These are phyloP conservation scores for Xylariaceae sp. DNA, from an alignment of 2,329 filamentous ascomycete genomes.

Conservation along the genomic window DNA sequence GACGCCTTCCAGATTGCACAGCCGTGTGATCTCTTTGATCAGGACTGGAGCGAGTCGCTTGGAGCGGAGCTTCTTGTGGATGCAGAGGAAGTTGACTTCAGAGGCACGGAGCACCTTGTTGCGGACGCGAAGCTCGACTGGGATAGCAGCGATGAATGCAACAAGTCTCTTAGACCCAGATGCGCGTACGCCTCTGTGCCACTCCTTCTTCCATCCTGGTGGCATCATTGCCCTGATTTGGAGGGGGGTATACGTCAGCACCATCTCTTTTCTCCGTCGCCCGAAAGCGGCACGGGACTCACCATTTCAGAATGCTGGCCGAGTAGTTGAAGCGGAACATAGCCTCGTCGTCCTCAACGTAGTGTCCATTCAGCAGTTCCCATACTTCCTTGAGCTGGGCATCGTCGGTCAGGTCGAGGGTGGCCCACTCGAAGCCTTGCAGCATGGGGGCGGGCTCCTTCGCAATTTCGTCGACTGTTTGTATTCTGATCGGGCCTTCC, in stretches of 20 bases:
- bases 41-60: conserved; percentile 90
- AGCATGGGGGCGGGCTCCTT: conserved; percentile 71
- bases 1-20: conserved; percentile 78
- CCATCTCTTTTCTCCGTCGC: background rate
- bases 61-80: conserved; percentile 94
- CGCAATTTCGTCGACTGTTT: conserved; percentile 71
- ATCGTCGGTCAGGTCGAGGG: conserved; percentile 76
- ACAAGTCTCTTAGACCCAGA: conserved; percentile 79
- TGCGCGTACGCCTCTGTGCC: conserved; percentile 91
- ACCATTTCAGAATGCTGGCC: conserved; percentile 82
- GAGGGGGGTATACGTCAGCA: conserved; percentile 6
- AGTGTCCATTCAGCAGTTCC: conserved; percentile 85
- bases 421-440: conserved; percentile 89
- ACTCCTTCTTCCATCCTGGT: conserved; percentile 87
- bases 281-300: conserved; percentile 29
- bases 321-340: conserved; percentile 99
- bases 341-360: conserved; percentile 93
- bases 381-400: conserved; percentile 83
- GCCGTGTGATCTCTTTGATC: conserved; percentile 94
- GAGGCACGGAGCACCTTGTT: conserved; percentile 69
- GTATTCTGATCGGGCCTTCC: conserved; percentile 80
- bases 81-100: conserved; percentile 96
- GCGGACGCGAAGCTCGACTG: conserved; percentile 75
- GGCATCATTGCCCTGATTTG: conserved; percentile 84
- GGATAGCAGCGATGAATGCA: conserved; percentile 92